Evolutionary conservation across 2,329 filamentous ascomycete species (phyloP), one percentile per base, ranked within the genome.

Genomic region (Orbilia oligospora): DNA sequence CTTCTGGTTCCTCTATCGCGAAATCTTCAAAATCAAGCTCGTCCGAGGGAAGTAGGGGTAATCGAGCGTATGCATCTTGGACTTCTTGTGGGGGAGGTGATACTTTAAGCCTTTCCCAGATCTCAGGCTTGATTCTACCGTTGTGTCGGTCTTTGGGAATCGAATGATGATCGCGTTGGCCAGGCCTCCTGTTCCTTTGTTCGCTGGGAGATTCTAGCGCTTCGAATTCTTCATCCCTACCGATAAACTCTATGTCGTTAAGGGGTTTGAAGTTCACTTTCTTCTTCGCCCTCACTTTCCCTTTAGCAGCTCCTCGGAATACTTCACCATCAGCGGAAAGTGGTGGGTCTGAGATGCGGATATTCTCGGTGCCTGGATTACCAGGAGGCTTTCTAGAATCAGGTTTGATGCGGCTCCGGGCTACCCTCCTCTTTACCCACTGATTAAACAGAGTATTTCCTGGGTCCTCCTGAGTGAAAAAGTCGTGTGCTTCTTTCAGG

Each of bases 401-500:
- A 8, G 16, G 6, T 61, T 18, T 10, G 36, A 16, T 36, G 18
- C 36, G 33, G 27, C 5, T 12, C 5, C 1, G 5, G 16, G 18
- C 1, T 20, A 5, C 20, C 22, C 61, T 65, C 0, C 4, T 20
- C 5, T 1, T 8, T 38, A 12, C 41, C 61, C 61, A 65, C 20
- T 5, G 8, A 18, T 36, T 9, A 10, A 65, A 51, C 8, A 20
- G 16, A 16, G 16, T 2, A 22, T 36, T 10, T 9, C 33, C 46
- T 33, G 46, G 46, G 51, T 67, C 64, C 0, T 67, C 14, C 20
- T 55, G 64, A 10, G 18, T 53, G 30, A 67, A 41, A 18, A 67
- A 67, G 1, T 8, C 2, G 10, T 12, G 14, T 5, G 64, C 64
- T 24, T 67, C 64, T 9, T 20, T 18, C 16, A 55, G 27, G 1